A percentile compares a stretch with the other conserved stretches of the same genome.
Conservation (phyloP, 2,329 filamentous ascomycete genomes). For the Annulohypoxylon truncatum region DNA sequence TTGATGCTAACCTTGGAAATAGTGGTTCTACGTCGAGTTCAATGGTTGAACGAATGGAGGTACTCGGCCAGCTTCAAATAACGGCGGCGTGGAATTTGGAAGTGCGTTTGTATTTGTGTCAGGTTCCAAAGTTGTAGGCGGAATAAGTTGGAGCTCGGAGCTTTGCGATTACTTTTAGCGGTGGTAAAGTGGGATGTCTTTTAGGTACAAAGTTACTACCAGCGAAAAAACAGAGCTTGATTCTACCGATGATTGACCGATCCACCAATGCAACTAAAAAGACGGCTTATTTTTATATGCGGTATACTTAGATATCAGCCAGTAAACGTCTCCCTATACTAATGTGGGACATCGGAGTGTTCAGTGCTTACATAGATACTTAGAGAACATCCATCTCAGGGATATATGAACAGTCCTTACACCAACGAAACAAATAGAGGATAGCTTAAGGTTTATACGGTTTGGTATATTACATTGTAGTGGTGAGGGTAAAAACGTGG, state of each 20-base stretch:
- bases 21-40: too few relatives aligned
- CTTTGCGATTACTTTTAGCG: constrained; percentile 34
- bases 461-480: constrained; percentile 15
- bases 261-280: background rate
- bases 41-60: background rate
- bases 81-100: constrained; percentile 10
- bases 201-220: background rate
- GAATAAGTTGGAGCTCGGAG: constrained; percentile 30
- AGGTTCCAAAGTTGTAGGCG: background rate
- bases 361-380: background rate
- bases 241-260: constrained; percentile 33
- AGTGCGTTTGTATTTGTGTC: background rate
- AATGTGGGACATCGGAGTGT: background rate
- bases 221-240: constrained; percentile 30
- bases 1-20: constrained; percentile 1
- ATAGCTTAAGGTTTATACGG: background rate
- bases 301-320: background rate
- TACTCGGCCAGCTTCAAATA: background rate
- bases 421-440: background rate
- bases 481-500: constrained; percentile 16
- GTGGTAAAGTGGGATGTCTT: constrained; percentile 34
- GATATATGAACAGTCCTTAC: background rate
- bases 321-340: background rate
- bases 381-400: background rate
- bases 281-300: background rate